These are phyloP conservation scores for Aspergillus carlsbadensis DNA, from an alignment of 495 filamentous ascomycete species.

Conservation along the genomic window DNA sequence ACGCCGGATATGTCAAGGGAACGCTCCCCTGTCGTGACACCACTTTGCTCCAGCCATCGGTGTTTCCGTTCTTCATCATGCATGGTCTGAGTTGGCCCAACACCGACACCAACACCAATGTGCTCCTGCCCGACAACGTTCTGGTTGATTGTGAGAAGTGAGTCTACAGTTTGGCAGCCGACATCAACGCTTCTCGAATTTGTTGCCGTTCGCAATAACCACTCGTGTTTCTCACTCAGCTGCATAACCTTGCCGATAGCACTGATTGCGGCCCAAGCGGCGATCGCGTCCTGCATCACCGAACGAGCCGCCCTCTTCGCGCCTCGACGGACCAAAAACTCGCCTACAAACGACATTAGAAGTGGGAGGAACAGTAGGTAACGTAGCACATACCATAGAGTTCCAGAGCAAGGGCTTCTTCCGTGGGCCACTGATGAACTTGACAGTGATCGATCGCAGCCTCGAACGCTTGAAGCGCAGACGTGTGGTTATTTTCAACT, in stretches of 20 bases:
- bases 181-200: conserved; percentile 63
- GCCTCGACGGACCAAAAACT: conserved; percentile 68
- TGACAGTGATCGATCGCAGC: conserved; percentile 76
- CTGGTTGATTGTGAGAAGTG: conserved; percentile 44
- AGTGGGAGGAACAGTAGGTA: conserved; percentile 12
- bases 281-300: conserved; percentile 68
- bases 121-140: conserved; percentile 56
- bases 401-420: conserved; percentile 79
- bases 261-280: conserved; percentile 70
- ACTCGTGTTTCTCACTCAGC: conserved; percentile 68
- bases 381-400: conserved; percentile 43
- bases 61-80: conserved; percentile 63
- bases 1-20: conserved; percentile 47
- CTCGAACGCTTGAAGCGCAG: conserved; percentile 68
- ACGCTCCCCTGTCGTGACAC: conserved; percentile 30
- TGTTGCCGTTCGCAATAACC: conserved; percentile 65
- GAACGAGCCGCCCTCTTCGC: conserved; percentile 72
- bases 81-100: conserved; percentile 41
- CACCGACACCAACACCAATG: conserved; percentile 24
- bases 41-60: conserved; percentile 73
- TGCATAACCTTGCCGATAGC: conserved; percentile 72
- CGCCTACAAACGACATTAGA: conserved; percentile 45
- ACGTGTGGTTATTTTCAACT: conserved; percentile 58
- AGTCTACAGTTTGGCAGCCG: conserved; percentile 69
- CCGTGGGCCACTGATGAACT: conserved; percentile 71